phyloP scores from a whole-genome alignment of 2,329 filamentous ascomycete species.

The Botrytis squamosa region DNA sequence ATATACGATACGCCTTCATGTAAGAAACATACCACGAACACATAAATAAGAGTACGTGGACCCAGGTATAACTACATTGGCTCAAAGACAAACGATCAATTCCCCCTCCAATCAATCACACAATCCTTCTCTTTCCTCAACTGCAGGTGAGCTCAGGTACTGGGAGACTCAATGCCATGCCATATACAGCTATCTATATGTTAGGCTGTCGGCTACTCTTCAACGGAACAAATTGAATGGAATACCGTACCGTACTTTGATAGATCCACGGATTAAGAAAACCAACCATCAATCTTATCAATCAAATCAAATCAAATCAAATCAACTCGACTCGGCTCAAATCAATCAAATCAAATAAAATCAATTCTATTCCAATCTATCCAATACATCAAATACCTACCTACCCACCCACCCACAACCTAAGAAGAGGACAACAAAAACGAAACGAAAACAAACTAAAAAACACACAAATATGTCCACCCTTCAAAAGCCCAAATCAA shows the following conservation, averaged over 20 bases:
- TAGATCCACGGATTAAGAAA: background rate
- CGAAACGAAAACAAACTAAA: background rate
- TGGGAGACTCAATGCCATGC: background rate
- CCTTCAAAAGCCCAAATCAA: slow-evolving; percentile 47
- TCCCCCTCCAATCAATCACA: background rate
- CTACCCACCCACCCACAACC: background rate
- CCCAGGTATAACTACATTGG: background rate
- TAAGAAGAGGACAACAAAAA: background rate
- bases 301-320: slow-evolving; percentile 14
- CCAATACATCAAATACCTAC: background rate
- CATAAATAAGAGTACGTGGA: accelerated
- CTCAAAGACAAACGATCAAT: too few species aligned
- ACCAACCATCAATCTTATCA: background rate
- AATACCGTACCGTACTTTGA: background rate
- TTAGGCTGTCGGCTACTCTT: background rate
- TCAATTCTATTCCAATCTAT: background rate
- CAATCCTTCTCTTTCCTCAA: background rate
- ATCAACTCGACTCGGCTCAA: background rate
- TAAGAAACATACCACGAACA: background rate
- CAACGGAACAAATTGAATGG: background rate
- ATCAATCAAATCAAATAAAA: background rate
- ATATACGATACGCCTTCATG: background rate
- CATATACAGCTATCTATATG: background rate
- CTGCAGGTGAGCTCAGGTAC: background rate
- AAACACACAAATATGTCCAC: slow-evolving; percentile 31